Evolutionary conservation across 306 rosid genomes (phyloP), one percentile per base, ranked within the genome.

Genomic region (Vachellia pachyceras): DNA sequence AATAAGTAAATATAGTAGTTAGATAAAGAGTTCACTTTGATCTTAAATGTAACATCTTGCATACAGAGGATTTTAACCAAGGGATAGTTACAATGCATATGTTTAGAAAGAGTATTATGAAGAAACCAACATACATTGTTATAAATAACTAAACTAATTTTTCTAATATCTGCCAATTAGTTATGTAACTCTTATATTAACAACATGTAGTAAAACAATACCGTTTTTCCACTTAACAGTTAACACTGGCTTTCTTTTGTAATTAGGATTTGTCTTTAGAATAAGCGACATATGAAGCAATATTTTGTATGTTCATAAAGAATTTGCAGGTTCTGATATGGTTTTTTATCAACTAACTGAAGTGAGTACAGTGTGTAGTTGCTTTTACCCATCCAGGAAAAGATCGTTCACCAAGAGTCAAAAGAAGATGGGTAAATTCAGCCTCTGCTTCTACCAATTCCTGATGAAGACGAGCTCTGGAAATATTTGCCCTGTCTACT

Each of bases 371-470:
- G 73, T 58, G 80, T 69, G 73, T 61, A 3, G n/a, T 47, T 47
- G n/a, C 3, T 54, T 6, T 18, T 93, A 95, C 99, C 99, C 99
- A 85, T 85, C 92, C 96, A 18, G 98, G 98, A 50, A 91, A 91
- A 76, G 97, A 92, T 69, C 92, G 82, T 92, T 95, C 98, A n/a
- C 94, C 98, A 5, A 95, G 99, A 61, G 97, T 92, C 89, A 93
- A 79, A 52, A 95, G 97, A 84, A 95, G 99, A 87, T 93, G 98
- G 10, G 99, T 95, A 49, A 90, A 92, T 76, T 95, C 98, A 58
- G 99, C 99, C 84, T 95, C 97, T 4, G 97, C 97, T 84, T 95
- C 97, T 5, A 98, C 99, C 90, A 95, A 85, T 84, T 95, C 93
- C 79, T 95, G 98, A 86, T 95, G 98, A 81, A 95, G 97, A 70